Evolutionary conservation across 2,329 filamentous ascomycete species (phyloP), one percentile per base, ranked within the genome.

Genomic region (Colletotrichum lindemuthianum): DNA sequence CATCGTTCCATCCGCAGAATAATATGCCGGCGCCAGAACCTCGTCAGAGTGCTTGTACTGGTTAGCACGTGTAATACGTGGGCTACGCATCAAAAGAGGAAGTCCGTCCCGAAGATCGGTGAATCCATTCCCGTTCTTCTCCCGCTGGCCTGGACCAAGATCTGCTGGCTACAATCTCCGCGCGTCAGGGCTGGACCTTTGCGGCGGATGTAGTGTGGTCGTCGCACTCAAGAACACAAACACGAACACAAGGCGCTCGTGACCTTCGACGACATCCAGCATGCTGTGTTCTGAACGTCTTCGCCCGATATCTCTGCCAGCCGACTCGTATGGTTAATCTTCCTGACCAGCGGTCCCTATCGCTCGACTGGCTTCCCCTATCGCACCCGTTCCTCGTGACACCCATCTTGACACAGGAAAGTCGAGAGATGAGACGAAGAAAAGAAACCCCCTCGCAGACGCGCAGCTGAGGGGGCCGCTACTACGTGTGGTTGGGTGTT

Each of bases 401-500:
- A 65, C 44, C 57, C 40, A 50, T 41, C 45, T 36, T 24, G 24
- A 33, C 45, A 56, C 36, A 54, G 45, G 48, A 61, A 57, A 37
- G 45, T 51, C 37, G 47, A 61, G 51, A 65, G 58, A 63, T 51
- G 63, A 41, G 63, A 63, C 52, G 47, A 41, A 65, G 58, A 40
- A 59, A 63, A 47, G 47, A 41, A 65, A 60, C 56, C 44, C 43
- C 51, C 63, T 47, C 58, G 59, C 61, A 60, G 57, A 56, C 49
- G 57, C 47, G 15, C 58, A 52, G 58, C 47, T 55, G 57, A 34
- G 41, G 63, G 51, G 63, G 36, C 52, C 24, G 34, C 53, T 56
- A 63, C 47, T 47, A 52, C 47, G 36, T 45, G 39, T 43, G 24
- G 24, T 4, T 4, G 5, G 24, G 24, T 24, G 24, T 24, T 24